These are phyloP conservation scores for Wickerhamiella nectarea DNA, from an alignment of 805 yeast species.

Conservation along the genomic window DNA sequence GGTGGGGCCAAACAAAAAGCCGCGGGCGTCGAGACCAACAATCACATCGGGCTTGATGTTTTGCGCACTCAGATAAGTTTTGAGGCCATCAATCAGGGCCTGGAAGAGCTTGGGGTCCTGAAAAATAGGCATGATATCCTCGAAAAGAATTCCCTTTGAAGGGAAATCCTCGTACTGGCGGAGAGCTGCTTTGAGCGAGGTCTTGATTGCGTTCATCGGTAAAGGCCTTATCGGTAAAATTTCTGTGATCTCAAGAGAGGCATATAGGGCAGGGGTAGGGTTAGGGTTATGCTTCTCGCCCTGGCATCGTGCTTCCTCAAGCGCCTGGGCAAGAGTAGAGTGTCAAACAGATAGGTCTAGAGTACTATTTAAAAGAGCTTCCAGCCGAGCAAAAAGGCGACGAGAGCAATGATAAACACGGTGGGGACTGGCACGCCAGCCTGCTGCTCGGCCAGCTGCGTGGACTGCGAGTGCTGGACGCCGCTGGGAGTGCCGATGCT, in stretches of 20 bases:
- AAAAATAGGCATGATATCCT: slow-evolving; percentile 93
- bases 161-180: slow-evolving; percentile 90
- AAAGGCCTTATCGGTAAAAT: background rate
- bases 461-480: background rate
- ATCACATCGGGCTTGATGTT: slow-evolving; percentile 59
- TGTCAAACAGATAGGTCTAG: too few species aligned
- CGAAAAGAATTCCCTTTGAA: slow-evolving; percentile 78
- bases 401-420: slow-evolving; percentile 41
- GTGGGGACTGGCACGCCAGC: slow-evolving; percentile 41
- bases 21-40: slow-evolving; percentile 93
- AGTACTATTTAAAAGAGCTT: slow-evolving; percentile 47
- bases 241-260: background rate
- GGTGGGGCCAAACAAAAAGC: slow-evolving; percentile 92
- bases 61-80: slow-evolving; percentile 48
- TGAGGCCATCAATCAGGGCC: slow-evolving; percentile 67
- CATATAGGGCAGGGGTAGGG: background rate
- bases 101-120: slow-evolving; percentile 68
- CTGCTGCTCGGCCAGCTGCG: slow-evolving; percentile 12
- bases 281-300: background rate
- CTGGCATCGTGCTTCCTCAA: too few species aligned
- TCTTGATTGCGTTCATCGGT: slow-evolving; percentile 12
- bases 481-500: slow-evolving; percentile 4
- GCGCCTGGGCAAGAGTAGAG: too few species aligned
- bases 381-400: slow-evolving; percentile 55
- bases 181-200: slow-evolving; percentile 22